Conservation (phyloP, 1,284 basidiomycete species). For the Pseudozyma sp. region DNA sequence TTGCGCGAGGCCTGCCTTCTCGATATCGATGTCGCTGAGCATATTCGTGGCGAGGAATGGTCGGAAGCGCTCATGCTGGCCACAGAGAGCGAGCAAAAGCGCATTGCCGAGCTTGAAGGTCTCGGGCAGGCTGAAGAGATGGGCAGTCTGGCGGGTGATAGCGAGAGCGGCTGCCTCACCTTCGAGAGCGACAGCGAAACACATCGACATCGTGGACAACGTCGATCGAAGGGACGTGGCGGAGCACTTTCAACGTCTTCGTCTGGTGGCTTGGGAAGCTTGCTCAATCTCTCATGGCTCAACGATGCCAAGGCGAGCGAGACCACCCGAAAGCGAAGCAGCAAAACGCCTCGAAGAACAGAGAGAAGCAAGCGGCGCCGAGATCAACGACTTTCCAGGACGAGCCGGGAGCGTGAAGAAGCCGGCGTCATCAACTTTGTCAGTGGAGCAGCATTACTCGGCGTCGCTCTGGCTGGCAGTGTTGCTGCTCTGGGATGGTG, state of each 20-base stretch:
- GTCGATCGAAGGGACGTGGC: constrained; percentile 14
- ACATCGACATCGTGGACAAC: constrained; percentile 19
- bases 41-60: constrained; percentile 42
- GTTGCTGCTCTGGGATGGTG: constrained; percentile 52
- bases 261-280: constrained; percentile 11
- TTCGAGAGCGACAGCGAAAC: constrained; percentile 50
- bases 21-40: constrained; percentile 23
- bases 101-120: constrained; percentile 25
- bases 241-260: constrained; percentile 7
- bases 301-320: constrained; percentile 12
- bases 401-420: constrained; percentile 20
- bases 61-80: constrained; percentile 36
- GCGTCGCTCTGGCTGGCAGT: constrained; percentile 48
- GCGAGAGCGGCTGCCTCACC: constrained; percentile 39
- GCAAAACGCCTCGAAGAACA: constrained; percentile 16
- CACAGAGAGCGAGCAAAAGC: constrained; percentile 23
- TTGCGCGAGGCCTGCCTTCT: constrained; percentile 41
- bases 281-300: constrained; percentile 27
- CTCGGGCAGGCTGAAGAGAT: constrained; percentile 48
- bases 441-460: constrained; percentile 50
- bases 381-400: constrained; percentile 14
- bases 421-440: constrained; percentile 50
- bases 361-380: constrained; percentile 31
- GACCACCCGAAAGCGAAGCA: constrained; percentile 20
- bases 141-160: constrained; percentile 47